Base-by-base conservation (phyloP, 108 stramenopile genomes). In the Skeletonema costatum region DNA sequence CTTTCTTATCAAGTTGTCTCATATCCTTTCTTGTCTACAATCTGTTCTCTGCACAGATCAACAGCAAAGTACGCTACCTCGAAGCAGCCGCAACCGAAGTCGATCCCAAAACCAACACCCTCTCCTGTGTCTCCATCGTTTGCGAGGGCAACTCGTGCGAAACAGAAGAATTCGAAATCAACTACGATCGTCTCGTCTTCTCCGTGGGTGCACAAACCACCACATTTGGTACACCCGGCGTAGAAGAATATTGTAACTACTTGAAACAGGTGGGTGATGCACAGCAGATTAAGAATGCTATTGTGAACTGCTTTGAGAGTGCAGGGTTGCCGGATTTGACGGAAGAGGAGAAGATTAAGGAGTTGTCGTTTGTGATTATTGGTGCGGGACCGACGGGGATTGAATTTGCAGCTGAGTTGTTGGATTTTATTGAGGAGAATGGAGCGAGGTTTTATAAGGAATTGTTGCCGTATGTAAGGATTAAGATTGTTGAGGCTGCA, bases 371-470 rank as follows among this genome's bases (percentile, higher is more conserved):
- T 81, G 96, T 90, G 30, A 85, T 97, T 13, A 94, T 98, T 48
- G 98, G 98, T 19, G 98, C 96, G 0, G 98, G 98, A 36, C 98
- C 98, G 2, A 98, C 98, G 6, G 97, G 97, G 5, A 86, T 92
- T 41, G 98, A 98, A 77, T 97, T 97, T 85, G 93, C 96, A 13
- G 88, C 93, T 0, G 98, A 98, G 75, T 85, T 98, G 65, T 73
- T 95, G 39, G 98, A 98, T 78, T 98, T 97, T 78, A 83, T 98
- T 69, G 97, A 96, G 69, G 71, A 90, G 51, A 98, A 99, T 71
- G 91, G 91, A 29, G 90, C 93, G 21, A 93, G 92, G 66, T 98
- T 88, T 73, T 98, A 96, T 73, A 93, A 94, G 9, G 75, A 92
- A 0, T 66, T 97, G 42, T 68, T 98, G 36, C 87, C 87, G 60